These are phyloP conservation scores for Lachnellula arida DNA, from an alignment of 2,329 filamentous ascomycete genomes.

Conservation along the genomic window DNA sequence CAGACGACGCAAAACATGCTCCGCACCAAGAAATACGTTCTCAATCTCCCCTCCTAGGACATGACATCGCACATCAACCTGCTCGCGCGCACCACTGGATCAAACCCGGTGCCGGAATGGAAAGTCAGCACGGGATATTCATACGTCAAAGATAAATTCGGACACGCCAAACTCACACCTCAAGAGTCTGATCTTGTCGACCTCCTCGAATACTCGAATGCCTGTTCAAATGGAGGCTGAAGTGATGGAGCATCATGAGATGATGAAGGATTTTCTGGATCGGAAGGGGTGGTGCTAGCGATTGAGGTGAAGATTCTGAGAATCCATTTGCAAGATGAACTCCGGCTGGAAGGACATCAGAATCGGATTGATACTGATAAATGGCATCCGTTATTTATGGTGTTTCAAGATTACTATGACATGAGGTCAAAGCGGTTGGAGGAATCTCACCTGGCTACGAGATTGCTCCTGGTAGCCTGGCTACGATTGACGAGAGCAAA, in stretches of 20 bases:
- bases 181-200: slow-evolving; percentile 32
- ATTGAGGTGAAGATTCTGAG: slow-evolving; percentile 37
- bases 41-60: slow-evolving; percentile 38
- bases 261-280: slow-evolving; percentile 32
- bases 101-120: background rate
- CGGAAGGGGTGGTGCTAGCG: slow-evolving; percentile 27
- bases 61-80: slow-evolving; percentile 33
- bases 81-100: slow-evolving; percentile 15
- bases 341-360: slow-evolving; percentile 34
- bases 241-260: slow-evolving; percentile 31
- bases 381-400: slow-evolving; percentile 42
- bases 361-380: slow-evolving; percentile 40
- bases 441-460: background rate
- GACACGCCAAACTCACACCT: slow-evolving; percentile 32
- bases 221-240: slow-evolving; percentile 41
- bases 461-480: no score
- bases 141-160: slow-evolving; percentile 39
- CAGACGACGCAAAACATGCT: slow-evolving; percentile 39
- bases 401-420: slow-evolving; percentile 41
- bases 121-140: slow-evolving; percentile 27
- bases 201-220: slow-evolving; percentile 37
- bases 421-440: slow-evolving; percentile 13
- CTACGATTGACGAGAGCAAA: background rate
- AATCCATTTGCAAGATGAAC: slow-evolving; percentile 31
- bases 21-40: slow-evolving; percentile 39